Evolutionary conservation across 345 rosid species (phyloP), one percentile per base, ranked within the genome.

Genomic region (Cardamine resedifolia): DNA sequence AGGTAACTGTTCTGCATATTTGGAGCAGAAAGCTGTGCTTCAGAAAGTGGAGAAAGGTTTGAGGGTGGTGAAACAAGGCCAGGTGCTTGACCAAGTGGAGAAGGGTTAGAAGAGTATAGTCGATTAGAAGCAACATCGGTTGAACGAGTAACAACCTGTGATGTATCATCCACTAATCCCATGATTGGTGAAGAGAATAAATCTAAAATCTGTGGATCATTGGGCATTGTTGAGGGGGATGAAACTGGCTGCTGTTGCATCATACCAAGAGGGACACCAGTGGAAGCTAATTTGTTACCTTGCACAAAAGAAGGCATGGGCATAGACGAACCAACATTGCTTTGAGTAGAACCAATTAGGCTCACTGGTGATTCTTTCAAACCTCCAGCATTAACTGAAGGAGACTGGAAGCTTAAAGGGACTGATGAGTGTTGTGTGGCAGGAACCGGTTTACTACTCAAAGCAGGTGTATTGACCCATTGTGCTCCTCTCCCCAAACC

Each of bases 161-260:
- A 45, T 70, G 75, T 20, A 76, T 76, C 79, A 62, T 70, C 18
- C 31, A 76, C 75, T 70, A 76, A 30, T 27, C 79, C 71, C 79
- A 76, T 70, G 34, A 70, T 51, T 34, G 75, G 79, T 70, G 79
- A 76, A 62, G 75, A n/a, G 47, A 69, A 76, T 23, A 6, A 2
- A 47, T 76, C 79, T 59, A 88, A 73, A 70, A 90, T 85, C 36
- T 96, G 86, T 1, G 90, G 86, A 59, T 85, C 90, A 78, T 83
- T 90, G 82, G 86, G 81, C 52, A 83, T 80, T 3, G 83, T 80
- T 0, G 84, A 80, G 3, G 80, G 1, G 11, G 73, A 48, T 57
- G 72, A 52, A 68, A 43, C 50, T 67, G 68, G n/a, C 23, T 60
- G 64, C 9, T 75, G n/a, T n/a, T n/a, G 73, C 57, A 45, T 68